These are phyloP conservation scores for Linnemannia hyalina DNA, from an alignment of 192 early-diverging fungal genomes.

Conservation along the genomic window DNA sequence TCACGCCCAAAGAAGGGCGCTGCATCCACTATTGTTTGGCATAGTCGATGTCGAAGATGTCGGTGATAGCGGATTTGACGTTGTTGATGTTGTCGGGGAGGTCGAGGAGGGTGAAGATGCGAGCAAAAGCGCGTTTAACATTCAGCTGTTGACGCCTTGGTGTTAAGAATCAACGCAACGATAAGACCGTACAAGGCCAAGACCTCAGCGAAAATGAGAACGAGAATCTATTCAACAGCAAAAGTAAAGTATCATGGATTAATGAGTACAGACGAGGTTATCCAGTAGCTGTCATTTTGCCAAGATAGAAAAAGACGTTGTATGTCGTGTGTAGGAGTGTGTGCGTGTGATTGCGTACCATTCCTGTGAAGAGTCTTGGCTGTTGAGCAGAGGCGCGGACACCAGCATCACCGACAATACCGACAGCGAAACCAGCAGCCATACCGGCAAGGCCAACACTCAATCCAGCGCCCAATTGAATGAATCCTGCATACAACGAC, in stretches of 20 bases:
- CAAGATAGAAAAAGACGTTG: not conserved
- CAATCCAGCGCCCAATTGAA: slow-evolving; percentile 85
- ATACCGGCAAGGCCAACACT: slow-evolving; percentile 87
- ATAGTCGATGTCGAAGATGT: not conserved
- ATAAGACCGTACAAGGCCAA: slow-evolving; percentile 90
- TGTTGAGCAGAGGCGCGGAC: slow-evolving; percentile 87
- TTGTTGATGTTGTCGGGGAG: not conserved
- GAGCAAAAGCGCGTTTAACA: slow-evolving; percentile 11
- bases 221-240: slow-evolving; percentile 67
- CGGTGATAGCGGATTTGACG: not conserved
- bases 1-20: not conserved
- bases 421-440: slow-evolving; percentile 93
- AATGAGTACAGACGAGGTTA: not conserved
- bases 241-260: not conserved
- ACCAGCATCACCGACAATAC: slow-evolving; percentile 91
- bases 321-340: not conserved
- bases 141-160: slow-evolving; percentile 67
- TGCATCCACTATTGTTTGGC: not conserved
- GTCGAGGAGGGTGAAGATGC: not conserved
- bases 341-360: slow-evolving; percentile 56
- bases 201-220: slow-evolving; percentile 93
- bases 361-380: slow-evolving; percentile 85
- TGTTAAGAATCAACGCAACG: slow-evolving; percentile 88
- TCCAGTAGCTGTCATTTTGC: not conserved
- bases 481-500: slow-evolving; percentile 81